Evolutionary conservation across 768 basidiomycete species (phyloP), one percentile per base, ranked within the genome.

Genomic region (Lactarius pseudohatsudake): DNA sequence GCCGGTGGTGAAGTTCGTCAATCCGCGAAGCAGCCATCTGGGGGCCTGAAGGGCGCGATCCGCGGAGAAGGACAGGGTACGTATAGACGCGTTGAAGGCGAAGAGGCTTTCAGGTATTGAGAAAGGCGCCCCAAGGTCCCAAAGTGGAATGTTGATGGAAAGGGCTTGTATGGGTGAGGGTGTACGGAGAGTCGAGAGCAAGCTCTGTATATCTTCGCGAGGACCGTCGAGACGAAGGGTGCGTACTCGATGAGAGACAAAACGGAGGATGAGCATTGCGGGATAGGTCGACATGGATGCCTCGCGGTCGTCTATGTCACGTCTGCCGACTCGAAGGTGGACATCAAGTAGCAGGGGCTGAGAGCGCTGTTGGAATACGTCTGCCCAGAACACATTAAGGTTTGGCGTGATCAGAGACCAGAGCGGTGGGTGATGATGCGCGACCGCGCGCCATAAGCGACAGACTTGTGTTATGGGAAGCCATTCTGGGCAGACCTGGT

Each of bases 401-500:
- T 66, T 62, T 41, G 65, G 61, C 1, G 65, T 57, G 36, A 67
- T 67, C 6, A n/a, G 36, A 41, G 66, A 26, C 66, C 66, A 67
- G 43, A 60, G 57, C 11, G n/a, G 45, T 15, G 66, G 61, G 32
- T 53, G 32, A 7, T 38, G 28, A 59, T 64, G 57, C 2, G 63
- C 20, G 16, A 60, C 34, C 9, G 40, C 34, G 15, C 66, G 57
- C 66, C 66, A 67, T 22, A 32, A n/a, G 13, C 41, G 61, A 47
- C 63, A 67, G 26, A 65, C 63, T 28, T 65, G 66, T 10, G 66
- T 67, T 58, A 67, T 64, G 16, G 63, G 57, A 47, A 67, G 62
- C 66, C 66, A 67, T 7, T 60, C 63, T 16, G 61, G 61, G 36
- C 45, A 58, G 36, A 53, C 34, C 40, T 57, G 58, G 28, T 41